Conservation (phyloP, 805 yeast genomes). For the Millerozyma miso region DNA sequence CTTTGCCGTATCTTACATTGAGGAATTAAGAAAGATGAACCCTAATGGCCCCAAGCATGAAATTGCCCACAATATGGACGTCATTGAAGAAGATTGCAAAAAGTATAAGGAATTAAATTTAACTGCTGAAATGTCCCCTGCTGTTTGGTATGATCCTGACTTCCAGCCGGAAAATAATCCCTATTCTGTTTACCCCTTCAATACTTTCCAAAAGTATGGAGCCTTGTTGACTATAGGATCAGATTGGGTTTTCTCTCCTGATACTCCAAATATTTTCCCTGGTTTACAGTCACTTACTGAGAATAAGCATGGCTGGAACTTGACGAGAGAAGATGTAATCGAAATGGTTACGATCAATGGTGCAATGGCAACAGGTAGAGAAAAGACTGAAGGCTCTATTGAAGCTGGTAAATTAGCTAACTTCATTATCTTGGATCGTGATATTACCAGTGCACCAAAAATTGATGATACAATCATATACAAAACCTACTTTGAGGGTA, state of each 20-base stretch:
- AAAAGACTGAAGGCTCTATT: slow-evolving; percentile 15
- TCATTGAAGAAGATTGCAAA: slow-evolving; percentile 16
- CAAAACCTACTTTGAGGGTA: slow-evolving; percentile 20
- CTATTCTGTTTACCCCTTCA: slow-evolving; percentile 21
- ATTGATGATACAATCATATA: slow-evolving; percentile 16
- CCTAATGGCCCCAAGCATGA: slow-evolving; percentile 21
- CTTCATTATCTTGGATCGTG: slow-evolving; percentile 17
- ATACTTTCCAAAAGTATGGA: slow-evolving; percentile 15
- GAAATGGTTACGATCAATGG: slow-evolving; percentile 19
- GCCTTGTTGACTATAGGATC: slow-evolving; percentile 21
- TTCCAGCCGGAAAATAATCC: slow-evolving; percentile 20
- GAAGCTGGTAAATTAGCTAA: slow-evolving; percentile 19
- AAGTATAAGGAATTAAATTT: slow-evolving; percentile 16
- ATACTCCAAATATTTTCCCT: slow-evolving; percentile 21
- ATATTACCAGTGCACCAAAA: slow-evolving; percentile 13
- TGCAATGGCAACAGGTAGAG: slow-evolving; percentile 17
- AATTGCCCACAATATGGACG: slow-evolving; percentile 22
- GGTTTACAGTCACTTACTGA: slow-evolving; percentile 21
- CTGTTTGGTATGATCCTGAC: slow-evolving; percentile 21
- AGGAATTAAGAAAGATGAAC: slow-evolving; percentile 15
- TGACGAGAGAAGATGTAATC: slow-evolving; percentile 16
- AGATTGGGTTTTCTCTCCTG: slow-evolving; percentile 24
- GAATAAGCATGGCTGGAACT: slow-evolving; percentile 20
- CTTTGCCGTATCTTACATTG: slow-evolving; percentile 20
- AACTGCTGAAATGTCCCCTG: slow-evolving; percentile 24